phyloP scores from a whole-genome alignment of 2,329 filamentous ascomycete species.

The Ophiosphaerella narmari region DNA sequence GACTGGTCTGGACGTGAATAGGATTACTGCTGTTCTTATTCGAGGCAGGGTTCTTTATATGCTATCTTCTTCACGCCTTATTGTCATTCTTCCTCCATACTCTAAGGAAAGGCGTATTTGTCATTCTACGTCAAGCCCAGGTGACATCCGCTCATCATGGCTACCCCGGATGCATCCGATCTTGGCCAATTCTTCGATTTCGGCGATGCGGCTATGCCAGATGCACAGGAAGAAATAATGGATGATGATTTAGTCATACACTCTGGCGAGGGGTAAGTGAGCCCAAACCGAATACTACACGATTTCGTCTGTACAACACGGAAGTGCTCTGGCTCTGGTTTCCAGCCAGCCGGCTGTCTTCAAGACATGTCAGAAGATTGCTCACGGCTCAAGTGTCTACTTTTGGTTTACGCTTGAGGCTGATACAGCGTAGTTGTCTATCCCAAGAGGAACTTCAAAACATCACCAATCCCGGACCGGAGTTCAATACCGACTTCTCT shows the following conservation, averaged over 20 bases:
- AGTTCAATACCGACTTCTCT: constrained; percentile 50
- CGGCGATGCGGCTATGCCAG: constrained; percentile 42
- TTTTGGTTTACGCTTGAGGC: background rate
- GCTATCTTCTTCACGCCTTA: constrained; percentile 21
- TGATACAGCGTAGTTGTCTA: constrained; percentile 10
- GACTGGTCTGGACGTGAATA: constrained; percentile 4
- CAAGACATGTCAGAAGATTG: background rate
- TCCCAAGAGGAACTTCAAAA: constrained; percentile 4
- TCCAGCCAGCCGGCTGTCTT: background rate
- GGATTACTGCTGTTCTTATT: constrained; percentile 1
- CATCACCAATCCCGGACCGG: constrained; percentile 12
- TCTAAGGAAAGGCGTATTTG: constrained; percentile 21
- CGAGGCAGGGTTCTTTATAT: background rate
- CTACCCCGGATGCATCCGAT: constrained; percentile 33
- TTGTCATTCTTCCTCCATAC: constrained; percentile 12
- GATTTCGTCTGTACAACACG: background rate
- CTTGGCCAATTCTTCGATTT: constrained; percentile 48
- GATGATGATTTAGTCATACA: constrained; percentile 1
- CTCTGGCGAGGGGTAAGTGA: constrained; percentile 21
- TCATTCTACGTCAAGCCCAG: constrained; percentile 4
- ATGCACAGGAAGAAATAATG: constrained; percentile 19
- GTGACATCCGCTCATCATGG: constrained; percentile 26
- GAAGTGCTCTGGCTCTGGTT: background rate
- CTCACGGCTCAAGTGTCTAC: background rate
- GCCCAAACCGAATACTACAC: background rate